Base-by-base conservation (phyloP, 192 early-diverging fungal genomes). In the Allomyces macrogynus region DNA sequence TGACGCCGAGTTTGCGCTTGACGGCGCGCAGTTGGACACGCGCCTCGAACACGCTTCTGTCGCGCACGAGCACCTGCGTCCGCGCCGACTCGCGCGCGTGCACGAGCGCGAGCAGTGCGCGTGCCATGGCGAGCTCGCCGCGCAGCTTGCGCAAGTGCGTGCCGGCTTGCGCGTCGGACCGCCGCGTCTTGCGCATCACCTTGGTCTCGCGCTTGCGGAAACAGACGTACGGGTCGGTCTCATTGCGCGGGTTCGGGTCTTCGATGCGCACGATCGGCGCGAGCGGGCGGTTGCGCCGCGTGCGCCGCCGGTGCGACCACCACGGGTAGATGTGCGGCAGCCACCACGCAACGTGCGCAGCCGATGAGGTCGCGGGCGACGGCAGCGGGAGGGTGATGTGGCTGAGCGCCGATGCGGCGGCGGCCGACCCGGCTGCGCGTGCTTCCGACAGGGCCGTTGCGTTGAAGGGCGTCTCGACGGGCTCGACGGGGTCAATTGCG, bases 131-230 rank as follows among this genome's bases (percentile, higher is more conserved):
- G 82, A 99, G 78, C 65, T 95, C 89, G 64, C 77, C 71, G 32
- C 86, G 87, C 62, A 99, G 69, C 65, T 84, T 84, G 23, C 84
- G 80, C 25, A 97, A 77, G 65, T 92, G 87, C 64, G 97, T 92
- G 27, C 95, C 69, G 3, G 89, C 87, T 61, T 86, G 84, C 60
- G 84, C 80, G 67, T 99, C 95, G 8, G 84, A 83, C 14, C 90
- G 84, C 60, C 91, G 72, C 4, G 90, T 90, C 69, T 93, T 95
- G 42, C 93, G 86, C 24, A 90, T 72, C 23, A 83, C 80, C 67
- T 89, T 89, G 64, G 91, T 82, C 72, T 99, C 95, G 65, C 95
- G 85, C 61, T 88, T 87, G 63, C 95, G 87, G 80, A 99, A 99
- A 70, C 95, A 99, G 23, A 95, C 84, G 71, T 95, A 99, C 14